Conservation (phyloP, 768 basidiomycete genomes). For the Trametes coccinea region DNA sequence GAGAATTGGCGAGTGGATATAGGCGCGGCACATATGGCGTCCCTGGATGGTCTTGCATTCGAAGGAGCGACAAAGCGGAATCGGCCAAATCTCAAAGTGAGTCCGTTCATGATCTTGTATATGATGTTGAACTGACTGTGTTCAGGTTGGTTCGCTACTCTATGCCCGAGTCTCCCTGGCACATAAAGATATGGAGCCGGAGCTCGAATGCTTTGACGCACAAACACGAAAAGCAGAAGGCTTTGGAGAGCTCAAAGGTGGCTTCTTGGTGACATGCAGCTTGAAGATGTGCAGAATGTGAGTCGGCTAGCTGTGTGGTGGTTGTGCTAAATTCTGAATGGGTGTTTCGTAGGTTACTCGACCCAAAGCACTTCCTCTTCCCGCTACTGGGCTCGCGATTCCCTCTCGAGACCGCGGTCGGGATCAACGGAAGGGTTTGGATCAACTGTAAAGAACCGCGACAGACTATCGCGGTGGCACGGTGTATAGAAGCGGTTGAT, state of each 20-base stretch:
- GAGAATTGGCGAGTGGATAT: constrained; percentile 96
- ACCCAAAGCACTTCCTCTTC: constrained; percentile 80
- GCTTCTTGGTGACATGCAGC: constrained; percentile 80
- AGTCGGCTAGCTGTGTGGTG: constrained; percentile 33
- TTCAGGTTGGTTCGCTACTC: constrained; percentile 83
- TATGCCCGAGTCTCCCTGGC: constrained; percentile 93
- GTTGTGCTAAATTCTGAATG: neutral
- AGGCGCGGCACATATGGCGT: constrained; percentile 82
- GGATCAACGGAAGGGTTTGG: constrained; percentile 93
- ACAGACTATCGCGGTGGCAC: constrained; percentile 71
- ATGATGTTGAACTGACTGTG: neutral
- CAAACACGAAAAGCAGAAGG: constrained; percentile 90
- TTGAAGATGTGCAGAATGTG: constrained; percentile 85
- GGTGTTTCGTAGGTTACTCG: constrained; percentile 58
- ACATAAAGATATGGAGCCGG: constrained; percentile 97
- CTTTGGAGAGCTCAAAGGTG: constrained; percentile 90
- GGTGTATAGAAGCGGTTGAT: constrained; percentile 83
- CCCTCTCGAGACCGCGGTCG: constrained; percentile 86
- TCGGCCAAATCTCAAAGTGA: constrained; percentile 88
- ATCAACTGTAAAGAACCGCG: constrained; percentile 70
- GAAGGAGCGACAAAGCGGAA: constrained; percentile 96
- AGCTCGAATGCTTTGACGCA: constrained; percentile 94
- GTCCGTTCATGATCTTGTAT: neutral
- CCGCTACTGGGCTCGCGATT: constrained; percentile 78
- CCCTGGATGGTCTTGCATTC: constrained; percentile 88